phyloP scores from a whole-genome alignment of 2,329 filamentous ascomycete species.

The Mollisia scopiformis region DNA sequence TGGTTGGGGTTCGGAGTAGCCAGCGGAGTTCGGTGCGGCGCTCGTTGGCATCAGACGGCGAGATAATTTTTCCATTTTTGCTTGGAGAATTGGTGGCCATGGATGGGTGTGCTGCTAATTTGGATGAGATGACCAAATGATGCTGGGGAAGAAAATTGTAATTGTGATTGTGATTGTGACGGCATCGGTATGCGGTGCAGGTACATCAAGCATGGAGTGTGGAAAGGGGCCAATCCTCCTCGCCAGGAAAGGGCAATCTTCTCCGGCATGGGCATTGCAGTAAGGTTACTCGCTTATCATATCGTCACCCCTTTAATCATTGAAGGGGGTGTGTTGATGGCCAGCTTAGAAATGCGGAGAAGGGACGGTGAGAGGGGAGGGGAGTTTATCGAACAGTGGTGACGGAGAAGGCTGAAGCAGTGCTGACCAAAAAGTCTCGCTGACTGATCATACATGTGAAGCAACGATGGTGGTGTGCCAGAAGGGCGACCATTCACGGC shows the following conservation, averaged over 20 bases:
- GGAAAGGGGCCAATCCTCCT: neutral
- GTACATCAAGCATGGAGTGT: neutral
- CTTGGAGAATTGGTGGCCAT: neutral
- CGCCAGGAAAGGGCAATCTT: neutral
- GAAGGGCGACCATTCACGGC: constrained; percentile 15
- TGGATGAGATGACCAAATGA: neutral
- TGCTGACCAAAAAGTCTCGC: neutral
- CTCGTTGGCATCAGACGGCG: constrained; percentile 2
- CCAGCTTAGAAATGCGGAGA: constrained; percentile 3
- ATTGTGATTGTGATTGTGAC: constrained; percentile 8
- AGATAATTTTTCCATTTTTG: neutral
- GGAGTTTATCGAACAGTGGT: constrained; percentile 3
- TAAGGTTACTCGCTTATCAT: neutral
- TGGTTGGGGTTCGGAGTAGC: neutral
- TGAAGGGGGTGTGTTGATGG: neutral
- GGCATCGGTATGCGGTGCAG: neutral
- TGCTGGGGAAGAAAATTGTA: neutral
- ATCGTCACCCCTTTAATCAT: neutral
- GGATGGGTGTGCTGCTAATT: no score
- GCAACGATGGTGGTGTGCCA: neutral
- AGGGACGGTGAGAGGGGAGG: neutral
- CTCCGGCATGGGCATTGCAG: no score
- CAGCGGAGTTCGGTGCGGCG: constrained; percentile 5
- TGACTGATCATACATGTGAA: constrained; percentile 9
- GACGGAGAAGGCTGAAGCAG: constrained; percentile 22